Conservation (phyloP, 768 basidiomycete genomes). For the Gymnopilus junonius region DNA sequence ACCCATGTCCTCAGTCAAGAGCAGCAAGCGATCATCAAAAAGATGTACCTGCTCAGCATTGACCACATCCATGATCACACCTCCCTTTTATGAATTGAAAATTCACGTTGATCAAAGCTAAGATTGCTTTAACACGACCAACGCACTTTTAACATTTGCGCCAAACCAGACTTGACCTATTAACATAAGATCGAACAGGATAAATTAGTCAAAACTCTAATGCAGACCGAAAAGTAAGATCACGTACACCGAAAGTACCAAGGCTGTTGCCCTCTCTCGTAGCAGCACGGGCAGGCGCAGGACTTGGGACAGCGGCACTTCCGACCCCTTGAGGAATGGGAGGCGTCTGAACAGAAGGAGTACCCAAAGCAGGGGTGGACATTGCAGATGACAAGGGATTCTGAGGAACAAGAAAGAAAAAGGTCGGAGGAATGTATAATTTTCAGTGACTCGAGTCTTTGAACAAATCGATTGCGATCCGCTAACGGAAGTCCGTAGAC, state of each 20-base stretch:
- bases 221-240: slow-evolving; percentile 5
- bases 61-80: slow-evolving; percentile 95
- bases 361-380: slow-evolving; percentile 9
- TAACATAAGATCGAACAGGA: slow-evolving; percentile 9
- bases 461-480: slow-evolving; percentile 15
- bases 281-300: slow-evolving; percentile 55
- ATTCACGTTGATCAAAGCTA: slow-evolving; percentile 2
- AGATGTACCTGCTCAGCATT: slow-evolving; percentile 62
- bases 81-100: slow-evolving; percentile 55
- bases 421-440: background rate
- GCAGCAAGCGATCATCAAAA: slow-evolving; percentile 4
- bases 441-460: background rate
- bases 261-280: slow-evolving; percentile 60
- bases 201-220: slow-evolving; percentile 4
- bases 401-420: background rate
- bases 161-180: slow-evolving; percentile 91
- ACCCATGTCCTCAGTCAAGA: slow-evolving; percentile 17
- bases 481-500: slow-evolving; percentile 14
- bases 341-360: slow-evolving; percentile 35
- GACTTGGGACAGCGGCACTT: slow-evolving; percentile 41
- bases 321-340: slow-evolving; percentile 44
- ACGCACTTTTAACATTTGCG: slow-evolving; percentile 93
- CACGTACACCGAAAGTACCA: slow-evolving; percentile 74
- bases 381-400: background rate
- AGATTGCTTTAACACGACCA: slow-evolving; percentile 5